phyloP scores from a whole-genome alignment of 176 grass and related monocot genomes.

The Oryza longistaminata region DNA sequence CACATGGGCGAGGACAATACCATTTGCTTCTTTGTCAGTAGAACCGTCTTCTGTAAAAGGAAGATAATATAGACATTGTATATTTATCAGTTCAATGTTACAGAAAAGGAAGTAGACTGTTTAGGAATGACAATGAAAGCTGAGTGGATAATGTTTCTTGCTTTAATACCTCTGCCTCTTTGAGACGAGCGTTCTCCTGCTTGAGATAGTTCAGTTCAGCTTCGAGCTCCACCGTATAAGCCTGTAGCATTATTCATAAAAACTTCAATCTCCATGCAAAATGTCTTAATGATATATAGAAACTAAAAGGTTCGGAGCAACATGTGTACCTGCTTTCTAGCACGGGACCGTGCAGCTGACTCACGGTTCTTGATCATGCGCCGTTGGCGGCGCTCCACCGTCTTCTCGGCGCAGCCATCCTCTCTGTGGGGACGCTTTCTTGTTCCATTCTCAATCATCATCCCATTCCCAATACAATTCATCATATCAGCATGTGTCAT shows the following conservation, averaged over 20 bases:
- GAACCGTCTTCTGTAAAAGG: constrained; percentile 53
- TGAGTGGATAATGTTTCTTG: neutral
- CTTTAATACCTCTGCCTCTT: constrained; percentile 63
- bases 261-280: neutral
- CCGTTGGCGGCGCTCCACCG: constrained; percentile 78
- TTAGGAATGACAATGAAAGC: neutral
- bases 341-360: constrained; percentile 79
- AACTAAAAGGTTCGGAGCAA: neutral
- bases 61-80: neutral
- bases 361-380: constrained; percentile 98
- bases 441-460: constrained; percentile 27
- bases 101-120: neutral
- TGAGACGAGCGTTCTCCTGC: constrained; percentile 78
- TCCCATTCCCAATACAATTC: constrained; percentile 35
- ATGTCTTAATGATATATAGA: neutral
- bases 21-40: constrained; percentile 57
- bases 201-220: constrained; percentile 84
- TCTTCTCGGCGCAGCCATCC: constrained; percentile 49
- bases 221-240: constrained; percentile 90
- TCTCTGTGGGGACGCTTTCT: constrained; percentile 41
- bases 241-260: constrained; percentile 38
- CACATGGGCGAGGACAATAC: constrained; percentile 35
- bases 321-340: constrained; percentile 73
- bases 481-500: constrained; percentile 58
- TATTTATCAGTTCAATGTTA: constrained; percentile 23